Conservation (phyloP, 352 stramenopile species). For the Globisporangium lucens region DNA sequence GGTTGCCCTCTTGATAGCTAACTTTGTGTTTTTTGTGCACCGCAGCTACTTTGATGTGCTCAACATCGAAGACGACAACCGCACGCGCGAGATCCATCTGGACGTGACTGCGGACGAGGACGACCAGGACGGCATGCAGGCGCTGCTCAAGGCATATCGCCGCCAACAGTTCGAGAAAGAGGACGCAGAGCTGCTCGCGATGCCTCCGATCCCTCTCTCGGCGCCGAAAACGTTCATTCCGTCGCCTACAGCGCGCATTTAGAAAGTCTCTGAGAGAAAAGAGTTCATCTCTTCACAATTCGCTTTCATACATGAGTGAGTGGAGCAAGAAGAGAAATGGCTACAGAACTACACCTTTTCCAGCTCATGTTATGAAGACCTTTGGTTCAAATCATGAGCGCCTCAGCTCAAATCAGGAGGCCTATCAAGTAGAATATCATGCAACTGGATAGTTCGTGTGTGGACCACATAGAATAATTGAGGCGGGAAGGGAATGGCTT, state of each 20-base stretch:
- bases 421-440: too few species aligned
- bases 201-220: conserved; percentile 35
- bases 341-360: too few species aligned
- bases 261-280: background rate
- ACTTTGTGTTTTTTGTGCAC: background rate
- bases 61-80: conserved; percentile 32
- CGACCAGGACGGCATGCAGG: conserved; percentile 39
- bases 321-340: too few species aligned
- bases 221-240: conserved; percentile 29
- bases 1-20: background rate
- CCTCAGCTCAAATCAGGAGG: too few species aligned
- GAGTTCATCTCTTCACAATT: too few species aligned
- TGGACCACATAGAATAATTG: too few species aligned
- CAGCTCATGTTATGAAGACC: too few species aligned
- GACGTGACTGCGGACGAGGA: conserved; percentile 30
- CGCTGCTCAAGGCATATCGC: conserved; percentile 29
- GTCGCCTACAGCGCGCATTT: conserved; percentile 15
- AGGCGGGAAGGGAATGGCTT: too few species aligned
- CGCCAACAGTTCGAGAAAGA: conserved; percentile 39
- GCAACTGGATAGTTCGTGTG: too few species aligned
- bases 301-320: too few species aligned
- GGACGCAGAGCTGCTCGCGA: conserved; percentile 31
- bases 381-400: too few species aligned
- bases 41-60: conserved; percentile 43
- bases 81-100: conserved; percentile 29